These are phyloP conservation scores for Scedosporium apiospermum DNA, from an alignment of 2,329 filamentous ascomycete genomes.

Conservation along the genomic window DNA sequence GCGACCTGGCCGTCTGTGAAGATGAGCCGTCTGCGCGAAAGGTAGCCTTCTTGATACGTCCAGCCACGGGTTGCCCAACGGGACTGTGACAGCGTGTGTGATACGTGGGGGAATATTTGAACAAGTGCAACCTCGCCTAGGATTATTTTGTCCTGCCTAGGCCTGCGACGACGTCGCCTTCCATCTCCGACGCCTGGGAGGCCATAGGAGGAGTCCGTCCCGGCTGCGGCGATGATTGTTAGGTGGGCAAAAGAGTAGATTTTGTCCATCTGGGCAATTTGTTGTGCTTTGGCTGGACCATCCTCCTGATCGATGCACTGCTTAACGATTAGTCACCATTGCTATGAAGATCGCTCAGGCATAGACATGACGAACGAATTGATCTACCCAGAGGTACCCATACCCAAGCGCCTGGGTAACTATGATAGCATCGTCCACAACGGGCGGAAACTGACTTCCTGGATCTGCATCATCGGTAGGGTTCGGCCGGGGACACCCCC, in stretches of 20 bases:
- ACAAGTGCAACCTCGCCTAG: neutral
- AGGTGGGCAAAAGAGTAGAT: slow-evolving; percentile 24
- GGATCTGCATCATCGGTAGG: neutral
- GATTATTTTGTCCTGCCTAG: neutral
- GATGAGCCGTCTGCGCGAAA: slow-evolving; percentile 9
- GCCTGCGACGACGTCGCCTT: slow-evolving; percentile 15
- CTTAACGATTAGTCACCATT: too few relatives aligned
- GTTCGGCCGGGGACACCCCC: neutral
- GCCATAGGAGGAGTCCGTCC: slow-evolving; percentile 21
- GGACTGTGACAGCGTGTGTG: slow-evolving; percentile 8
- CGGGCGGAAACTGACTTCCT: neutral
- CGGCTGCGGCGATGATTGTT: slow-evolving; percentile 28
- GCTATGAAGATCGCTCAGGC: neutral
- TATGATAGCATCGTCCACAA: neutral
- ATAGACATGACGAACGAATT: neutral
- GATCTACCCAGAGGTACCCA: neutral
- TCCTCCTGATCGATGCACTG: neutral
- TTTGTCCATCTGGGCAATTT: slow-evolving; percentile 26
- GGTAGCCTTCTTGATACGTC: slow-evolving; percentile 10
- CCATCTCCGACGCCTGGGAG: slow-evolving; percentile 20
- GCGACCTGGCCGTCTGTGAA: slow-evolving; percentile 18
- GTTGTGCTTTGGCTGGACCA: slow-evolving; percentile 7
- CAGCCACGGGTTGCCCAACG: slow-evolving; percentile 9
- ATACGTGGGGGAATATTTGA: neutral
- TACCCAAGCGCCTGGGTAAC: neutral